These are phyloP conservation scores for Cucurbita moschata DNA, from an alignment of 306 rosid species.

Conservation along the genomic window DNA sequence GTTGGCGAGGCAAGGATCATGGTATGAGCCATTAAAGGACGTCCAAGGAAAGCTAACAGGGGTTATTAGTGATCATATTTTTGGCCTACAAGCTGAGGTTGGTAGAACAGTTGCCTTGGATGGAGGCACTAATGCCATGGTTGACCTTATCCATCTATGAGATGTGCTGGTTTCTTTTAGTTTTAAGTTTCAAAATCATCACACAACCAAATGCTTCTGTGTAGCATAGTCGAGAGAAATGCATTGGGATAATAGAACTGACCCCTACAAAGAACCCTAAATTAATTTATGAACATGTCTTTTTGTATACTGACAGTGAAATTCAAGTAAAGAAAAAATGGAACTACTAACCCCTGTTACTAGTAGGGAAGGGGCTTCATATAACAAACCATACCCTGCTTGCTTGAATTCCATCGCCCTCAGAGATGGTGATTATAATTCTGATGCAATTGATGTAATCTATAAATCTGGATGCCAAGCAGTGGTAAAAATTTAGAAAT, in stretches of 20 bases:
- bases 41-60: conserved; percentile 58
- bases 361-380: no score
- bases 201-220: no score
- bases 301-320: no score
- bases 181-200: conserved; percentile 40
- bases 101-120: conserved; percentile 60
- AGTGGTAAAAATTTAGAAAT: not conserved
- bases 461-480: not conserved
- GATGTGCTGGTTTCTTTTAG: conserved; percentile 76
- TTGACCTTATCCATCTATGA: conserved; percentile 63
- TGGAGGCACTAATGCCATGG: conserved; percentile 61
- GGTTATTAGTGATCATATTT: conserved; percentile 44
- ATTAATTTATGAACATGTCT: no score
- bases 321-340: no score
- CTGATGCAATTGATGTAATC: not conserved
- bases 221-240: no score
- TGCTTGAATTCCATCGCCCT: not conserved
- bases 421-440: not conserved
- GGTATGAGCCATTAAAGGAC: conserved; percentile 68
- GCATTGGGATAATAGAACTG: no score
- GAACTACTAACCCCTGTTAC: no score
- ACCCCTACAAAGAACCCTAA: no score
- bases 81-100: conserved; percentile 83
- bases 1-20: conserved; percentile 51
- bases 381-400: not conserved